Conservation (phyloP, 1,284 basidiomycete genomes). For the Malassezia vespertilionis region DNA sequence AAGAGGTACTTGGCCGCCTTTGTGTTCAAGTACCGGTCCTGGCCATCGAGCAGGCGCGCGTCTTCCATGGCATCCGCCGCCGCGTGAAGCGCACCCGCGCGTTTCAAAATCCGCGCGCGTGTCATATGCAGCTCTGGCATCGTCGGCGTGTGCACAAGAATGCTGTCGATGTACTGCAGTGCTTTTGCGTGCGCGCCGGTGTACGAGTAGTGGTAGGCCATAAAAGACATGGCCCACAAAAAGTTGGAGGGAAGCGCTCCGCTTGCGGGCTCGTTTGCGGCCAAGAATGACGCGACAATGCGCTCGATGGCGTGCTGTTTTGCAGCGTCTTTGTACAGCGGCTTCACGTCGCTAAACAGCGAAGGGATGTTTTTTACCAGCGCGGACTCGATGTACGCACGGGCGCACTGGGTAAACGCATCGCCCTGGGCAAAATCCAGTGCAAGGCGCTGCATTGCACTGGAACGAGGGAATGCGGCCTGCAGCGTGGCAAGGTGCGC, state of each 20-base stretch:
- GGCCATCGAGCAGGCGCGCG: conserved; percentile 75
- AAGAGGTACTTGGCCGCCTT: conserved; percentile 86
- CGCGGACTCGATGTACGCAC: conserved; percentile 61
- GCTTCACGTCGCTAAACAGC: conserved; percentile 82
- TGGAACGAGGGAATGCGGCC: conserved; percentile 27
- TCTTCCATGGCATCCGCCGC: conserved; percentile 71
- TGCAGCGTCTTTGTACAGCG: conserved; percentile 59
- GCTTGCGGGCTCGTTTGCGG: conserved; percentile 23
- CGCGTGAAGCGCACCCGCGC: conserved; percentile 66
- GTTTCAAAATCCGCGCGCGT: conserved; percentile 73
- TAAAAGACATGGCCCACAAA: conserved; percentile 90
- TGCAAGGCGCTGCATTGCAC: conserved; percentile 28
- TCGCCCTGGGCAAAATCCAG: conserved; percentile 23
- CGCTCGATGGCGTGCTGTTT: conserved; percentile 64
- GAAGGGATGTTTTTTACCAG: conserved; percentile 83
- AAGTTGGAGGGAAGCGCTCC: conserved; percentile 60
- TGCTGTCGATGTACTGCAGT: conserved; percentile 58
- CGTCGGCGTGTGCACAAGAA: conserved; percentile 77
- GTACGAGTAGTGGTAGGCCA: conserved; percentile 76
- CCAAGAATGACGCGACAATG: conserved; percentile 51
- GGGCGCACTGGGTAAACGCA: conserved; percentile 61
- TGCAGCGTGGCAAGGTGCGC: conserved; percentile 22
- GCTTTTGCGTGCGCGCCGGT: conserved; percentile 51
- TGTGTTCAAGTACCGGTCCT: conserved; percentile 90
- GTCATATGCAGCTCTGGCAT: conserved; percentile 81